phyloP scores from a whole-genome alignment of 2,329 filamentous ascomycete genomes.

The Fusarium continuum region DNA sequence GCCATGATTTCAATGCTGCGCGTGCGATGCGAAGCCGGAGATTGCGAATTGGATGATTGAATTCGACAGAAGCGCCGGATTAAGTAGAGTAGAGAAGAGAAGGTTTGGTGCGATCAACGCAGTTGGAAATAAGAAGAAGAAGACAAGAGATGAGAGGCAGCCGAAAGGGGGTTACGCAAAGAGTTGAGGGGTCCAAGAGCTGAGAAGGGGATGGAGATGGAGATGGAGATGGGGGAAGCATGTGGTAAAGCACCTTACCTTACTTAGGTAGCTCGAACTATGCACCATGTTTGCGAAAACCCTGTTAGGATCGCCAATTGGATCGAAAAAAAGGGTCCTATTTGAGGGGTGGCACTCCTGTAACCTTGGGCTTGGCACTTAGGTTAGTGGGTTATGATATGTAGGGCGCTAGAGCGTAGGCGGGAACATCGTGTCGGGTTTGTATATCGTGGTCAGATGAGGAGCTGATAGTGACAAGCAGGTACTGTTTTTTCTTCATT shows the following conservation, averaged over 20 bases:
- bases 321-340: slow-evolving; percentile 12
- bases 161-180: slow-evolving; percentile 25
- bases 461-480: too few relatives aligned
- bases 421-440: neutral
- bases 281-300: slow-evolving; percentile 4
- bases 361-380: neutral
- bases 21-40: slow-evolving; percentile 1
- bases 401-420: neutral
- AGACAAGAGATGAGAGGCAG: slow-evolving; percentile 4
- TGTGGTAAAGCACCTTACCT: slow-evolving; percentile 13
- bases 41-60: neutral
- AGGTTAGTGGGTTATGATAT: slow-evolving; percentile 1
- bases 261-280: slow-evolving; percentile 6
- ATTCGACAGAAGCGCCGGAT: neutral
- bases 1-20: slow-evolving; percentile 31
- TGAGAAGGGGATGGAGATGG: slow-evolving; percentile 4
- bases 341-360: slow-evolving; percentile 11
- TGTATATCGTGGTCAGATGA: neutral
- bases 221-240: slow-evolving; percentile 6
- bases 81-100: neutral
- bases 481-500: too few relatives aligned
- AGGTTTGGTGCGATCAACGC: slow-evolving; percentile 22
- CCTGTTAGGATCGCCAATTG: slow-evolving; percentile 26
- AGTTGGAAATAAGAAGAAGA: slow-evolving; percentile 1
- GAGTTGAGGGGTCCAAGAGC: slow-evolving; percentile 27